These are phyloP conservation scores for Zea mays DNA, from an alignment of 176 grass and related monocot genomes.

Conservation along the genomic window Zm-B73-REFERENCE-NAM-5.0 NC_050105.1:130123001-130123500, in stretches of 20 bases:
- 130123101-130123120: constrained; percentile 37
- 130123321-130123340: background rate
- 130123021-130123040: constrained; percentile 39
- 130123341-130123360: constrained; percentile 46
- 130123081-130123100: constrained; percentile 10
- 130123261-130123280: constrained; percentile 40
- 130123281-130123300: background rate
- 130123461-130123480: background rate
- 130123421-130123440: background rate
- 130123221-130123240: constrained; percentile 26
- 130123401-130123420: constrained; percentile 43
- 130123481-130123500: constrained; percentile 7
- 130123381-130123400: constrained; percentile 60
- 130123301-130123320: background rate
- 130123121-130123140: constrained; percentile 1
- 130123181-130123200: constrained; percentile 9
- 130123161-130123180: constrained; percentile 8
- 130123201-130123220: constrained; percentile 8
- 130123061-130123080: constrained; percentile 45
- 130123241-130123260: constrained; percentile 1
- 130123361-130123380: constrained; percentile 56
- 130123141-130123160: background rate
- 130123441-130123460: background rate
- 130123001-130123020: constrained; percentile 16
- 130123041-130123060: constrained; percentile 36